Base-by-base conservation (phyloP, 2,329 filamentous ascomycete genomes). In the Mariannaea elegans region DNA sequence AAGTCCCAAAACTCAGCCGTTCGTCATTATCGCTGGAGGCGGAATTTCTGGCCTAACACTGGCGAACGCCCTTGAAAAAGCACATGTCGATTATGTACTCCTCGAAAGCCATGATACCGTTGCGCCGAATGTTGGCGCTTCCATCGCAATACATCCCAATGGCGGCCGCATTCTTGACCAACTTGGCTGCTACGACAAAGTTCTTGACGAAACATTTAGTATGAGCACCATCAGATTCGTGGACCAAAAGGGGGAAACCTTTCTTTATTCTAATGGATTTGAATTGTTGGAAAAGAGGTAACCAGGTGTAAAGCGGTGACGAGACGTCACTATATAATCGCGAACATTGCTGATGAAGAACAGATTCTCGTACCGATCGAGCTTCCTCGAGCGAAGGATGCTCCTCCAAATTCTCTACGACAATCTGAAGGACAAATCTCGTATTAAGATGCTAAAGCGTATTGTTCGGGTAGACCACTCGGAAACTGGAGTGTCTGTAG, bases 81-180 rank as follows among this genome's bases (percentile, higher is more conserved):
- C 77, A 18, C 71, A 67, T 23, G 78, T 86, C 53, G 77, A 84
- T 61, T 85, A 79, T 64, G 57, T 83, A 3, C 60, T 86, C 1
- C 74, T 86, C 0, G 83, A 86, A 61, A 69, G 72, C 0, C 73
- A 80, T 46, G 46, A 61, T 0, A 67, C 75, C 0, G 77, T 84
- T 23, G 77, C 77, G 1, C 81, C 82, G 0, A 70, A 77, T 24
- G 71, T 79, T 0, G 83, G 84, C 1, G 82, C 82, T 0, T 78
- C 76, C 13, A 81, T 87, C 29, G 81, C 74, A 1, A 63, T 84
- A 2, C 56, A 76, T 1, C 75, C 82, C 1, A 75, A 81, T 41
- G 80, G 80, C 0, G 53, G 71, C 6, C 74, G 78, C 0, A 79
- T 86, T 10, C 65, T 85, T 3, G 82, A 84, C 48, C 84, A 87